These are phyloP conservation scores for Phytophthora sp. DNA, from an alignment of 352 stramenopile genomes.

Conservation along the genomic window DNA sequence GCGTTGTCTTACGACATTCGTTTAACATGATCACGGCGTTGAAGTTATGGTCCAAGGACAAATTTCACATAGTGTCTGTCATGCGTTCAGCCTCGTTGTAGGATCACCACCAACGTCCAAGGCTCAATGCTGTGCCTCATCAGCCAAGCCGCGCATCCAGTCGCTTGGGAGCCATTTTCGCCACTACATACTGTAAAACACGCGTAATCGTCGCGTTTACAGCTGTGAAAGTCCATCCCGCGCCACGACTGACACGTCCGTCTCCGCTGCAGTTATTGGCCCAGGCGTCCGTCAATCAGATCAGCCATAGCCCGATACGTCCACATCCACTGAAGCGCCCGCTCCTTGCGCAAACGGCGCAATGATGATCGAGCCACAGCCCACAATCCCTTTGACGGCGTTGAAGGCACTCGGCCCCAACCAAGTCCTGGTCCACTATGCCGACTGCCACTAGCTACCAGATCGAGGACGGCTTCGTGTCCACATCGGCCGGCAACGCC, in stretches of 20 bases:
- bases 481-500: conserved; percentile 1
- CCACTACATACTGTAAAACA: conserved; percentile 6
- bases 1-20: no score
- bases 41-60: no score
- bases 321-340: conserved; percentile 2
- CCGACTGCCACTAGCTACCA: conserved; percentile 41
- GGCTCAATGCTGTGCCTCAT: no score
- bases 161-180: conserved; percentile 18
- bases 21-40: no score
- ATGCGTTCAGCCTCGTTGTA: no score
- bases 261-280: conserved; percentile 8
- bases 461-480: conserved; percentile 37
- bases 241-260: conserved; percentile 4
- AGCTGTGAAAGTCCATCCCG: conserved; percentile 8
- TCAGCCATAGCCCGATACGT: conserved; percentile 16
- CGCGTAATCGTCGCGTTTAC: conserved; percentile 31
- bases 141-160: no score
- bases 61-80: no score
- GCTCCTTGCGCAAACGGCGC: conserved; percentile 9
- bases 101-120: no score
- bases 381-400: conserved; percentile 17
- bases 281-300: conserved; percentile 19
- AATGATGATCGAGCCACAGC: conserved; percentile 1
- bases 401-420: conserved; percentile 1
- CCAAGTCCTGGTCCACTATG: conserved; percentile 1